A percentile compares a stretch with the other conserved stretches of the same genome.
Evolutionary conservation across 805 yeast species (phyloP).

Genomic region (Kluyveromyces lactis): DNA sequence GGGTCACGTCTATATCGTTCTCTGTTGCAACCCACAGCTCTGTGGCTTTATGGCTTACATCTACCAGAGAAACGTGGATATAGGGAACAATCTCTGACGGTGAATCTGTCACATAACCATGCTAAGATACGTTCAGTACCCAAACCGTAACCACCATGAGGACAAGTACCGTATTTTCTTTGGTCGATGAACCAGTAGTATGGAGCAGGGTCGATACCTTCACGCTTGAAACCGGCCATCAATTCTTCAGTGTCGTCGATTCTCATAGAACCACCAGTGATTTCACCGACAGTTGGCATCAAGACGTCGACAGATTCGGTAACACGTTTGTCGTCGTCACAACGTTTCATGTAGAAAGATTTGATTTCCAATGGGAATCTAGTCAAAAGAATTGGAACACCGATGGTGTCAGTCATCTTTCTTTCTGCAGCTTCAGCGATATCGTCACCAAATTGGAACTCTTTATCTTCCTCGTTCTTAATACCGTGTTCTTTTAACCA

Average conservation of each 20-base stretch:
- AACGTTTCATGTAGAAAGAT: conserved; percentile 95
- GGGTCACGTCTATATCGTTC: too few relatives aligned
- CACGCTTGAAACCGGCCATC: conserved; percentile 86
- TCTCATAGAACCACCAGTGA: conserved; percentile 99
- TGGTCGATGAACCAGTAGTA: conserved; percentile 97
- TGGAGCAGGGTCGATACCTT: conserved; percentile 68
- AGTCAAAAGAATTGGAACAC: conserved; percentile 84
- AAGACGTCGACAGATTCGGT: conserved; percentile 97
- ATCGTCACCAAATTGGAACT: conserved; percentile 95
- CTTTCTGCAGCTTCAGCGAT: conserved; percentile 99
- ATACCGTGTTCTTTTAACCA: conserved; percentile 96
- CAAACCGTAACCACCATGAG: conserved; percentile 98
- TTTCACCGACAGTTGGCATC: conserved; percentile 99
- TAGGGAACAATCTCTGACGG: conserved; percentile 96
- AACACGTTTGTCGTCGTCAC: conserved; percentile 83
- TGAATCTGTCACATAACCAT: conserved; percentile 95
- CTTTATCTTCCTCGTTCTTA: conserved; percentile 89
- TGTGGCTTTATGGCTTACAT: conserved; percentile 71
- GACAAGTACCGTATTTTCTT: conserved; percentile 94
- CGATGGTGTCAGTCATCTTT: conserved; percentile 92
- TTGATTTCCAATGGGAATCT: conserved; percentile 96
- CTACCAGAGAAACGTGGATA: conserved; percentile 98
- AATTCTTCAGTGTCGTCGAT: conserved; percentile 74
- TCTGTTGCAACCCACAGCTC: too few relatives aligned
- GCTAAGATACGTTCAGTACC: conserved; percentile 98